Evolutionary conservation across 306 rosid genomes (phyloP).

Genomic region (Glycine latifolia): DNA sequence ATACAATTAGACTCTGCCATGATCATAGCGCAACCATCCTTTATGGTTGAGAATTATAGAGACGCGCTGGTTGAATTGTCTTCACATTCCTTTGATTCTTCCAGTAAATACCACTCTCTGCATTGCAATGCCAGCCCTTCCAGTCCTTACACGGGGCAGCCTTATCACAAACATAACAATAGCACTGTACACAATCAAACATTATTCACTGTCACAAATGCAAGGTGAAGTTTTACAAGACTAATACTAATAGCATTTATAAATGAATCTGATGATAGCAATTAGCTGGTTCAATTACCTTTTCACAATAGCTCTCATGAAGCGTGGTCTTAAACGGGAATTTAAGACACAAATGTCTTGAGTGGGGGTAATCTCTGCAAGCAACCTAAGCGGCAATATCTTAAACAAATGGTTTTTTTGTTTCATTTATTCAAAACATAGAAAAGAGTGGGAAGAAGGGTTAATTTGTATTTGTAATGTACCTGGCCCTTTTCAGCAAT

Average conservation of each 20-base stretch:
- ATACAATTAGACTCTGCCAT: background rate
- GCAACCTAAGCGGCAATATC: constrained; percentile 60
- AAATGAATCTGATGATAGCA: too few relatives aligned
- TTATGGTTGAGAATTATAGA: background rate
- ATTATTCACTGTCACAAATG: background rate
- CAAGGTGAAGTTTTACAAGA: too few relatives aligned
- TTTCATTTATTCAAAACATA: too few relatives aligned
- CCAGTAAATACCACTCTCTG: constrained; percentile 41
- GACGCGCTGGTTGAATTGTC: background rate
- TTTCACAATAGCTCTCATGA: constrained; percentile 61
- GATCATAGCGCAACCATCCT: background rate
- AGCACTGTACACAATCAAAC: constrained; percentile 59
- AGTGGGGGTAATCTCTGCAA: constrained; percentile 75
- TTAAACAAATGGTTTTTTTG: background rate
- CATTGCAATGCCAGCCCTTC: constrained; percentile 47
- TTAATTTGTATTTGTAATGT: background rate
- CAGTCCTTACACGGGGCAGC: constrained; percentile 54
- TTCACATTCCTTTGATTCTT: constrained; percentile 9
- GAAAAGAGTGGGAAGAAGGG: too few relatives aligned
- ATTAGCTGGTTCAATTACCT: constrained; percentile 44
- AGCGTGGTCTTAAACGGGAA: constrained; percentile 63
- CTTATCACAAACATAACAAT: constrained; percentile 67
- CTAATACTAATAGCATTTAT: too few relatives aligned
- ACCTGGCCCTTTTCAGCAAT: constrained; percentile 79
- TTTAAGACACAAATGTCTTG: constrained; percentile 70